Base-by-base conservation (phyloP, 2,329 filamentous ascomycete genomes). In the Knoxdaviesia proteae region DNA sequence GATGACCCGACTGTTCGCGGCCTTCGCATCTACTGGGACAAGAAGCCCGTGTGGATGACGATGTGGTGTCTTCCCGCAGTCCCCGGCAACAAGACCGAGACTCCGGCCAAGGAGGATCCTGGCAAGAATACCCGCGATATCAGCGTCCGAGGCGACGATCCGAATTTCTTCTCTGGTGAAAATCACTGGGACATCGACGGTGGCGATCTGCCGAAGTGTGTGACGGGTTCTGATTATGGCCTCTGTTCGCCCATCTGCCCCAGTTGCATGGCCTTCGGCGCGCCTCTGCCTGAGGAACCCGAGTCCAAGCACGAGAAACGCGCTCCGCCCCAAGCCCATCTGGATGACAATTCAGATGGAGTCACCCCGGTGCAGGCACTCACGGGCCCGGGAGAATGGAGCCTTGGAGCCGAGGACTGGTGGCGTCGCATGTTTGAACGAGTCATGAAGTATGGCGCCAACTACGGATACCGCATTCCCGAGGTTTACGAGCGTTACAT, bases 401-500 rank as follows among this genome's bases (percentile, higher is more conserved):
- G 6, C 8, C 10, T 20, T 34, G 32, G n/a, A 5, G 29, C 10
- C 20, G 1, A 65, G 61, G 10, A 42, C 34, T 48, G 47, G 47
- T 47, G 34, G 20, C 7, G 29, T 4, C 38, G 41, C 5, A 70
- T 71, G 45, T 69, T 66, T 46, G 62, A 53, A 40, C 54, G 54
- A 38, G 48, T 52, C 31, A 50, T 49, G 31, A 47, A 32, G 36
- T 45, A 47, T 29, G 42, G 47, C 33, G 37, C 42, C 11, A 38
- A 34, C 37, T 10, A 38, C 30, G 10, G n/a, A 5, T 7, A 36
- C 8, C 30, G 35, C 5, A 38, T 34, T 7, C 34, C 43, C 5
- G 31, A 7, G 1, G 11, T 34, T 32, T 35, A 32, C 4, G 38
- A 45, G 11, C n/a, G n/a, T 6, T 39, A 39, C 36, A 8, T 33